phyloP scores from a whole-genome alignment of 2,329 filamentous ascomycete genomes.

The Calonectria hongkongensis region DNA sequence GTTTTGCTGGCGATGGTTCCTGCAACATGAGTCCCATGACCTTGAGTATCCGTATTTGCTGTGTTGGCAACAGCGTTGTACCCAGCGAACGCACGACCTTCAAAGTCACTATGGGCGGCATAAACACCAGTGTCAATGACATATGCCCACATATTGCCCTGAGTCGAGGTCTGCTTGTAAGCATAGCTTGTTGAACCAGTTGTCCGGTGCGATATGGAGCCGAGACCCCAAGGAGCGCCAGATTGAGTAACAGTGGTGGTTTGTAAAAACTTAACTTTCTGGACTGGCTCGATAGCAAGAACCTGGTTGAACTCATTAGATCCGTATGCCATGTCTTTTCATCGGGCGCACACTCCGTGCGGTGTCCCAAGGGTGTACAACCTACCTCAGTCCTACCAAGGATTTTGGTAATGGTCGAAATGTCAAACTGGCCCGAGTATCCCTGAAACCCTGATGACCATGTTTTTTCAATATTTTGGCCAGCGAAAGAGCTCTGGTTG shows the following conservation, averaged over 20 bases:
- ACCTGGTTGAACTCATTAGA: not conserved
- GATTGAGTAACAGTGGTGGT: constrained; percentile 6
- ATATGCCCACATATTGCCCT: not conserved
- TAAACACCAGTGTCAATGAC: constrained; percentile 16
- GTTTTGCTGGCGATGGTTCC: constrained; percentile 5
- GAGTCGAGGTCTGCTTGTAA: constrained; percentile 15
- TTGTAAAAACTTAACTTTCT: not conserved
- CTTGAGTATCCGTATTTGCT: not conserved
- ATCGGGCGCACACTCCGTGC: not conserved
- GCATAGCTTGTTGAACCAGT: not conserved
- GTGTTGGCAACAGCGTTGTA: constrained; percentile 5
- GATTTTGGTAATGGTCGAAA: not conserved
- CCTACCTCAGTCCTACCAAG: not conserved
- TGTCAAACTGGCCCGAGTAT: constrained; percentile 6
- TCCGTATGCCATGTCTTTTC: too few relatives aligned
- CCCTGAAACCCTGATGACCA: not conserved
- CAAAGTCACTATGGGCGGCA: not conserved
- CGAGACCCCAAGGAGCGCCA: not conserved
- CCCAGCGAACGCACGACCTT: not conserved
- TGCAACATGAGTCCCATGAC: constrained; percentile 1
- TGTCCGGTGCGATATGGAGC: not conserved
- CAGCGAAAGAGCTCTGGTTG: not conserved
- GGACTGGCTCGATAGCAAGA: not conserved
- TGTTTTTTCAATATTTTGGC: constrained; percentile 4
- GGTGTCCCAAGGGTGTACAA: too few relatives aligned